phyloP scores from a whole-genome alignment of 768 basidiomycete genomes.

The Agrocybe praecox region DNA sequence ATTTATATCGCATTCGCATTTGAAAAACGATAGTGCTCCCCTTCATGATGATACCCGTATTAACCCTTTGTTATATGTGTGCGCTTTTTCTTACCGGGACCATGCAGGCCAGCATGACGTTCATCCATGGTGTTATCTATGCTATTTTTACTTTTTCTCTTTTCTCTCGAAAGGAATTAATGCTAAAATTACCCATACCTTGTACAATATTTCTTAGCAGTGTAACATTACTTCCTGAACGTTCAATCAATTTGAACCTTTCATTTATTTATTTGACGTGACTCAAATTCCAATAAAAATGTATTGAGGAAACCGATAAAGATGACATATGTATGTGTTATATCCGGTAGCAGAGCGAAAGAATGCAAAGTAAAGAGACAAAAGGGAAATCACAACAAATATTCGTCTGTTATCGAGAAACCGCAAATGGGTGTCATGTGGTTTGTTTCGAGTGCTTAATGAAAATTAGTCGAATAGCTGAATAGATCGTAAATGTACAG shows the following conservation, averaged over 20 bases:
- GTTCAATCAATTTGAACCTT: background rate
- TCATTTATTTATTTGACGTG: background rate
- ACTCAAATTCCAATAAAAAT: background rate
- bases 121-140: background rate
- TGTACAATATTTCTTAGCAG: background rate
- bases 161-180: background rate
- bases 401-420: background rate
- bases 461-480: slow-evolving; percentile 3
- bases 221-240: background rate
- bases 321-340: background rate
- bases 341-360: background rate
- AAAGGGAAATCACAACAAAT: background rate
- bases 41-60: background rate
- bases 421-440: background rate
- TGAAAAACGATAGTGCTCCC: slow-evolving; percentile 53
- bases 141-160: background rate
- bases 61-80: background rate
- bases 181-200: background rate
- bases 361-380: background rate
- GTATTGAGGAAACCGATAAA: too few species aligned
- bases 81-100: too few species aligned
- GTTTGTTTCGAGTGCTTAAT: background rate
- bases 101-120: background rate
- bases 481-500: slow-evolving; percentile 16
- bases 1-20: slow-evolving; percentile 95